These are phyloP conservation scores for Ustilago crameri DNA, from an alignment of 1,284 basidiomycete species.

Conservation along the genomic window DNA sequence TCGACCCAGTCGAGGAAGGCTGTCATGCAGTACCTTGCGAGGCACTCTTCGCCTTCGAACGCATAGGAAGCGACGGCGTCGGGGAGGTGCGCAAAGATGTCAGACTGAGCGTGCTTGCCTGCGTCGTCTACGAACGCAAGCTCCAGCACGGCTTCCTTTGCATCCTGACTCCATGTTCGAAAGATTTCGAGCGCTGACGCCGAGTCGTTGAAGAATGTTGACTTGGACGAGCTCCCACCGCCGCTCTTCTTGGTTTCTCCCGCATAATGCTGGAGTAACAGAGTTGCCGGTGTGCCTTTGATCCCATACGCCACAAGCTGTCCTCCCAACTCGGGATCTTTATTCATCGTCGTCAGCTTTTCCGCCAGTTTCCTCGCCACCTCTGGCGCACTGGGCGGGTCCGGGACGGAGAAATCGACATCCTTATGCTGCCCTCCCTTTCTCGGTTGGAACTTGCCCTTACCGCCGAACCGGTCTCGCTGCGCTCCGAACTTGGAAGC, in stretches of 20 bases:
- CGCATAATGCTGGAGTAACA: constrained; percentile 8
- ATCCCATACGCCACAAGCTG: constrained; percentile 39
- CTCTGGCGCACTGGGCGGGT: constrained; percentile 25
- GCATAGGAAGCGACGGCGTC: constrained; percentile 23
- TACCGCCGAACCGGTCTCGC: constrained; percentile 6
- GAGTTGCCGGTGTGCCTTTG: constrained; percentile 20
- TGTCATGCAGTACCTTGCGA: constrained; percentile 28
- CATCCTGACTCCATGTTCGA: constrained; percentile 18
- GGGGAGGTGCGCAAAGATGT: constrained; percentile 10
- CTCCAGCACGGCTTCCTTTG: constrained; percentile 13
- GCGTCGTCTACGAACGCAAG: constrained; percentile 17
- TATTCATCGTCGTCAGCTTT: constrained; percentile 7
- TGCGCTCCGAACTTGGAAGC: no score
- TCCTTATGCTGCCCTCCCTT: not conserved
- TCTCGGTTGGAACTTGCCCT: constrained; percentile 10
- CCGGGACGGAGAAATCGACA: constrained; percentile 24
- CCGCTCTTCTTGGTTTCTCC: not conserved
- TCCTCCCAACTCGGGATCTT: constrained; percentile 17
- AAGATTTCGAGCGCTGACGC: constrained; percentile 19
- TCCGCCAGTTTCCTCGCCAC: constrained; percentile 28
- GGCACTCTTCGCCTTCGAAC: constrained; percentile 36
- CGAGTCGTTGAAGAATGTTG: not conserved
- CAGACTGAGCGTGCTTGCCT: constrained; percentile 2
- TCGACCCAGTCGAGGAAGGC: constrained; percentile 48
- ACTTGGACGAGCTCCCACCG: not conserved